Base-by-base conservation (phyloP, 257 asterid genomes). In the Nicotiana tomentosiformis region DNA sequence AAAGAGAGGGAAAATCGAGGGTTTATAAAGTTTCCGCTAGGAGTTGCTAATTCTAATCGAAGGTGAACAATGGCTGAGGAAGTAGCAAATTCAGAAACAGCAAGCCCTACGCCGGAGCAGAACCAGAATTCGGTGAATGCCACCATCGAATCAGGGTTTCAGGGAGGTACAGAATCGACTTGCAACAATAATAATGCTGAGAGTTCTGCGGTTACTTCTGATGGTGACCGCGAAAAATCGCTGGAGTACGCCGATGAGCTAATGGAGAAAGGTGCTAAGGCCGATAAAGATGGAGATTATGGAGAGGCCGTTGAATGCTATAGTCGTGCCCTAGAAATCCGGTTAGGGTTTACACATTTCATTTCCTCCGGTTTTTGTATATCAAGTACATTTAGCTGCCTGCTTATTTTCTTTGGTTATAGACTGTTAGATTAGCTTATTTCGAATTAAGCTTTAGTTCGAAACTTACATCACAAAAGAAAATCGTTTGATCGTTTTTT, bases 241-340 rank as follows among this genome's bases (percentile, higher is more conserved):
- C 87, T 96, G 84, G 94, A 87, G 61, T 67, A 66, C 35, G 95
- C 96, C 18, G 97, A 90, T 2, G 97, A 91, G 88, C 88, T 92
- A 89, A 86, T 90, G 89, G 89, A 70, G 64, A 91, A 87, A 26
- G 98, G 97, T 49, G 84, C 92, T 10, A 83, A 85, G 79, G 98
- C 99, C 69, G 86, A 88, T 18, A 88, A 92, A 82, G 98, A 90
- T 61, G 83, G 84, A 10, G 98, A 96, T 87, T 93, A 90, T 46
- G 84, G 87, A 11, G 97, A 93, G 79, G 98, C 99, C 56, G 88
- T 95, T 46, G 99, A 96, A 43, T 93, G 93, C 90, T 96, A 85
- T 76, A 94, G 98, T 88, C 98, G 99, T 87, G 98, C 97, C 88
- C 93, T 96, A 37, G 99, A 96, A 89, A 93, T 94, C 82, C 91